Evolutionary conservation across 2,329 filamentous ascomycete genomes (phyloP), one percentile per base, ranked within the genome.

Genomic region (Fulvia fulva): DNA sequence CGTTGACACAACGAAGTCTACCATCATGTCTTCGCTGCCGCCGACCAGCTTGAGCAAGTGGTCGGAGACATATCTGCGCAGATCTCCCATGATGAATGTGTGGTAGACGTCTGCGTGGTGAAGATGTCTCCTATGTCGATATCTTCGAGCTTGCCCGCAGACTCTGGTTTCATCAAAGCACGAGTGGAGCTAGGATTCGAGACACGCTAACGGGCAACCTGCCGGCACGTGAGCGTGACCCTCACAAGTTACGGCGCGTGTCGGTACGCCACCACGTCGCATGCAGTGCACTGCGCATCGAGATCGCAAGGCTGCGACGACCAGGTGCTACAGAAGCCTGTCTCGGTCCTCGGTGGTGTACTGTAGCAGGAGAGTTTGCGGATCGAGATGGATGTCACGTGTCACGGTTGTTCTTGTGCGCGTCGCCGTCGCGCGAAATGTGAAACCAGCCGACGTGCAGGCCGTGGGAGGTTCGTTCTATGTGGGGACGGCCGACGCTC

Each of bases 1-100:
- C 16, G 81, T 82, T 45, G 80, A 79, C 55, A 82, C 76, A 23
- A 84, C 76, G 64, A 83, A 84, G 71, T 84, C 82, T 60, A 84
- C 72, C 51, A 82, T 75, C 53, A 82, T 83, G 34, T 78, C 73
- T 60, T 84, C 82, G 41, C 81, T 82, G 50, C 78, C 81, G 61
- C 81, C 81, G 37, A 81, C 79, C 52, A 84, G 75, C 57, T 77
- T 78, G 63, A 81, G 75, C 56, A 82, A 74, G 56, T 78, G 76
- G 67, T 82, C 80, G 53, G 79, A 81, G 53, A 76, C 70, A 55
- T 67, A 75, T 5, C 67, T 71, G 32, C 70, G 67, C 37, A 71
- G 59, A 53, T 74, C 73, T 6, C 47, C 47, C 73, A 75, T 74
- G 60, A 28, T 25, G 53, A 37, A 30, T 25, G 57, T 19, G 47